These are phyloP conservation scores for Chaetomiaceae sp. DNA, from an alignment of 2,329 filamentous ascomycete species.

Conservation along the genomic window DNA sequence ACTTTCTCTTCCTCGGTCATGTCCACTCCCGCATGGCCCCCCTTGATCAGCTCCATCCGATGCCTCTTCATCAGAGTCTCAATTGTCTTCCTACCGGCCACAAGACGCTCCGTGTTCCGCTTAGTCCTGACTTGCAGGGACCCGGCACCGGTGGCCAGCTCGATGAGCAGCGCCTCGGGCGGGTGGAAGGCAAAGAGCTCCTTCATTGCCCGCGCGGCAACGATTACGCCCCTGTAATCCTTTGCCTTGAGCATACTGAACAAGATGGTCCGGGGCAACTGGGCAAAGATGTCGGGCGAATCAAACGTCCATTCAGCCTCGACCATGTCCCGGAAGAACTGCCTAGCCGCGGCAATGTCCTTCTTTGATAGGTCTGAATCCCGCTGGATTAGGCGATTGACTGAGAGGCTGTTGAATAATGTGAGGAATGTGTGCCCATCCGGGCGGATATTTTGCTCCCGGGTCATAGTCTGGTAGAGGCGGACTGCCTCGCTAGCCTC, in stretches of 20 bases:
- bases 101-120: conserved; percentile 27
- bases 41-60: conserved; percentile 15
- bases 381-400: conserved; percentile 41
- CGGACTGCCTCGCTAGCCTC: conserved; percentile 50
- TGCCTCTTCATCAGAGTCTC: conserved; percentile 25
- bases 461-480: conserved; percentile 53
- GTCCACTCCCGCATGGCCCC: conserved; percentile 17
- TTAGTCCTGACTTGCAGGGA: conserved; percentile 25
- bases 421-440: conserved; percentile 66
- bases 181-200: conserved; percentile 31
- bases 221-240: conserved; percentile 44
- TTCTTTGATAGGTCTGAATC: conserved; percentile 16
- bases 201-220: conserved; percentile 35
- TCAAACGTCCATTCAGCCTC: conserved; percentile 27
- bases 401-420: conserved; percentile 57
- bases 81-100: conserved; percentile 28
- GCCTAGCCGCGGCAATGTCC: conserved; percentile 23
- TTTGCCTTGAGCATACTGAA: conserved; percentile 42
- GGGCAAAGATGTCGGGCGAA: conserved; percentile 26
- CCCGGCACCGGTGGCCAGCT: conserved; percentile 31
- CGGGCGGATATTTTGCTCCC: conserved; percentile 47
- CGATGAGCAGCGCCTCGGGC: conserved; percentile 31
- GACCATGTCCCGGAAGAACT: conserved; percentile 33
- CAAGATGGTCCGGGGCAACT: conserved; percentile 32
- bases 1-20: conserved; percentile 25